A percentile compares a stretch with the other conserved stretches of the same genome.
These are phyloP conservation scores for Termitomyces sp. DNA, from an alignment of 768 basidiomycete genomes.

Conservation along the genomic window DNA sequence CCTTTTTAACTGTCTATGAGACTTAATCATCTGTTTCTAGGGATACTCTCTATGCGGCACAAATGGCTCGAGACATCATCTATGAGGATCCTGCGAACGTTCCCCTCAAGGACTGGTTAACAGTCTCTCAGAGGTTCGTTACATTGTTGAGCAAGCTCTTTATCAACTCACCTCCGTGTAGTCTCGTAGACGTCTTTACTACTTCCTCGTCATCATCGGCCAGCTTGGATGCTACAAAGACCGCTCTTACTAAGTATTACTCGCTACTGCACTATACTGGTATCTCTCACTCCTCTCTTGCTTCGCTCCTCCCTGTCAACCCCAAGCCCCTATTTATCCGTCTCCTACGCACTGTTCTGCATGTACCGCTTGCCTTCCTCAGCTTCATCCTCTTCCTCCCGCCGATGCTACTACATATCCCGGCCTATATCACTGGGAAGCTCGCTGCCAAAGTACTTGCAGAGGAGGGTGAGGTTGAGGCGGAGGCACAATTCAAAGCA, in stretches of 20 bases:
- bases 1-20: not conserved
- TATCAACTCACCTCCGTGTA: not conserved
- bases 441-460: not conserved
- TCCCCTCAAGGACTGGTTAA: not conserved
- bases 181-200: not conserved
- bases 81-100: not conserved
- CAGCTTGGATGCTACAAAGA: not conserved
- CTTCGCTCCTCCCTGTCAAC: not conserved
- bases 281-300: not conserved
- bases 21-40: not conserved
- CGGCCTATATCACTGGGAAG: not conserved
- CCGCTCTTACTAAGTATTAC: not conserved
- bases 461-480: not conserved
- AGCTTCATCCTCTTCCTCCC: not conserved
- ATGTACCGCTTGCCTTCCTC: not conserved
- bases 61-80: constrained; percentile 2
- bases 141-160: too few relatives aligned
- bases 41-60: constrained; percentile 3
- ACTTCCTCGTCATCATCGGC: not conserved
- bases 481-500: not conserved
- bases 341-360: not conserved
- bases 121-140: constrained; percentile 2
- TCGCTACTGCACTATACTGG: not conserved
- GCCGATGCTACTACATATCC: not conserved
- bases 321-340: not conserved